Percentiles rank a stretch among this genome's conserved stretches.
Conservation (phyloP, 2,329 filamentous ascomycete genomes). For the Epichloe coenophiala region DNA sequence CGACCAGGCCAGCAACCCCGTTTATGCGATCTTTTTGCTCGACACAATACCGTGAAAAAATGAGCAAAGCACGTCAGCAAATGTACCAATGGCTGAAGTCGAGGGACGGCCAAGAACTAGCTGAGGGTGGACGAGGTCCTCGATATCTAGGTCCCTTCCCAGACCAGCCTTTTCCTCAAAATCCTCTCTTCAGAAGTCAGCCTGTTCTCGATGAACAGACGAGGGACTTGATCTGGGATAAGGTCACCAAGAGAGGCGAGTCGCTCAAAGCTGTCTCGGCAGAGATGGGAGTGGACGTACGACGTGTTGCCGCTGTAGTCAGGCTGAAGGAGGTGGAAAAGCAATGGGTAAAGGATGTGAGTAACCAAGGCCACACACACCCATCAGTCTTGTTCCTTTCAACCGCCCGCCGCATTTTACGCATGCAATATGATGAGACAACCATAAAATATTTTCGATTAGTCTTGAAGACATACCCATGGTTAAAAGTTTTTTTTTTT, state of each 20-base stretch:
- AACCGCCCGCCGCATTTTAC: conserved; percentile 3
- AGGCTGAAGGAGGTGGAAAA: conserved; percentile 78
- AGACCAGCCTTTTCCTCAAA: conserved; percentile 58
- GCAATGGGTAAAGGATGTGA: conserved; percentile 61
- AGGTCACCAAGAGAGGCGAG: conserved; percentile 51
- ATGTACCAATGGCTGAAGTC: conserved; percentile 27
- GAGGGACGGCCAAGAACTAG: conserved; percentile 11
- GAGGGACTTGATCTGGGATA: conserved; percentile 58
- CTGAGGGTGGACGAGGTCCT: conserved; percentile 14
- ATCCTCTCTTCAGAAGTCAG: conserved; percentile 56
- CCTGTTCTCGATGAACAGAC: conserved; percentile 61
- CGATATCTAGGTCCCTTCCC: conserved; percentile 25
- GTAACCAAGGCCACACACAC: conserved; percentile 18
- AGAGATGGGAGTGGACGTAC: conserved; percentile 65
- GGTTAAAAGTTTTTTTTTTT: conserved; percentile 43
- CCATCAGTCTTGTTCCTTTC: conserved; percentile 4
- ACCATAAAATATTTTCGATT: conserved; percentile 73
- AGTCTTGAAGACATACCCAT: conserved; percentile 97
- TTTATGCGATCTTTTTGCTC: conserved; percentile 25
- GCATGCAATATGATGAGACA: conserved; percentile 37
- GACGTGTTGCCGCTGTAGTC: conserved; percentile 73
- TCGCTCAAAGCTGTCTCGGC: conserved; percentile 66
- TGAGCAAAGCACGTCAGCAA: conserved; percentile 20
- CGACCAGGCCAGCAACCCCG: not conserved
- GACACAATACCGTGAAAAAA: conserved; percentile 25